Evolutionary conservation across 2,329 filamentous ascomycete species (phyloP), one percentile per base, ranked within the genome.

Genomic region (Stachybotrys chartarum): DNA sequence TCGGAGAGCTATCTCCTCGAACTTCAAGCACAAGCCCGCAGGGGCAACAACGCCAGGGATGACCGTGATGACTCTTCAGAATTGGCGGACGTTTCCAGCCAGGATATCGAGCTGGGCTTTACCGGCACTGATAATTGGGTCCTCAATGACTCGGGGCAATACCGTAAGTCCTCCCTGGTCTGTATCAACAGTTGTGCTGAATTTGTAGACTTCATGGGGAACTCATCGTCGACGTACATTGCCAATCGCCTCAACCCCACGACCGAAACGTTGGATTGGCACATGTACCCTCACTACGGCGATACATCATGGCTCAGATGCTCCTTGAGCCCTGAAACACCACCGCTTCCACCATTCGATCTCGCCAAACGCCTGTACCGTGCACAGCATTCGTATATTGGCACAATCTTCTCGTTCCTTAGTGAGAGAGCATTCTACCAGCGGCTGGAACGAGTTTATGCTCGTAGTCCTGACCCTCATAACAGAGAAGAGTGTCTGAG

Each of bases 321-420:
- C 39, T 42, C 46, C 35, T 14, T 42, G 10, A 42, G 14, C 35
- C 35, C 35, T 10, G 35, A 42, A 10, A 10, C 5, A 14, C 39
- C 50, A n/a, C 39, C 24, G 12, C 52, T 57, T 7, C 55, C 55
- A 3, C 55, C 55, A 8, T 31, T 54, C 16, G 53, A 57, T 7
- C 54, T 57, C 39, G 48, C 52, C 7, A 53, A 53, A 39, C 52
- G 52, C 5, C 53, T 57, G 7, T 57, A 48, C 18, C 48, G 49
- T 3, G 75, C 78, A 1, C 80, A 83, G 56, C 79, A 82, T 62
- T 72, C 72, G 39, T 82, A 80, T 54, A 81, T 83, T 17, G 80
- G 80, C 11, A 81, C 79, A 14, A 83, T 83, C 10, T 82, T 83
- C 57, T 75, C 77, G 11, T 78, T 82, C 49, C 76, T 77, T 3